Evolutionary conservation across 208 protist genomes (phyloP), one percentile per base, ranked within the genome.

Genomic region (Blastocrithidia nonstop): DNA sequence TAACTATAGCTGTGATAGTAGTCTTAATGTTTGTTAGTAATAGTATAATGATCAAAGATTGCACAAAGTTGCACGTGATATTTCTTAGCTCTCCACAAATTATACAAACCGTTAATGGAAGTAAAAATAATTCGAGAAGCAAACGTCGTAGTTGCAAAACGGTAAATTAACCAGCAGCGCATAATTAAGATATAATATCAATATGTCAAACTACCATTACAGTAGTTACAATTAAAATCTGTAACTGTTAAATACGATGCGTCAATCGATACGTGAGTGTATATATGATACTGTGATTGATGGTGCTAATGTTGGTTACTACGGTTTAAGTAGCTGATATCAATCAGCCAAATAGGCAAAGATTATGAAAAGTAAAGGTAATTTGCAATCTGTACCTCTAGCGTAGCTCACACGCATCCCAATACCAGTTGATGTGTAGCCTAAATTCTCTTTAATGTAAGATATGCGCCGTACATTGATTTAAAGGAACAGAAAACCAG

Each of bases 261-360:
- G 2, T 50, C 43, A 2, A 36, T 81, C 25, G 26, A 49, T 7
- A 50, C n/a, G 5, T 48, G 63, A 48, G 39, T 58, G n/a, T n/a
- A n/a, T n/a, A 4, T 88, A 69, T 55, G 77, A 88, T 61, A 66
- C 72, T 1, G 60, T 89, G 42, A 86, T 89, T 54, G 80, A 89
- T 45, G 80, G 80, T 25, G 80, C 80, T 6, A 89, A 89, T 38
- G 35, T 89, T 19, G 80, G 80, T 22, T 89, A 89, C 59, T 89
- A 86, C 57, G 80, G 80, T 1, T 70, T 89, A 17, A 75, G 58
- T 23, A 67, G 46, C 36, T 89, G 80, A 76, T 86, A 89, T 46
- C 28, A 53, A 15, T 41, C 58, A 36, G 71, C 80, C 81, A 87
- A 57, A 78, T 87, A 33, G 82, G 78, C 19, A 76, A 77, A 0